Evolutionary conservation across 208 protist species (phyloP).

Genomic region (Endotrypanum monterogeii): DNA sequence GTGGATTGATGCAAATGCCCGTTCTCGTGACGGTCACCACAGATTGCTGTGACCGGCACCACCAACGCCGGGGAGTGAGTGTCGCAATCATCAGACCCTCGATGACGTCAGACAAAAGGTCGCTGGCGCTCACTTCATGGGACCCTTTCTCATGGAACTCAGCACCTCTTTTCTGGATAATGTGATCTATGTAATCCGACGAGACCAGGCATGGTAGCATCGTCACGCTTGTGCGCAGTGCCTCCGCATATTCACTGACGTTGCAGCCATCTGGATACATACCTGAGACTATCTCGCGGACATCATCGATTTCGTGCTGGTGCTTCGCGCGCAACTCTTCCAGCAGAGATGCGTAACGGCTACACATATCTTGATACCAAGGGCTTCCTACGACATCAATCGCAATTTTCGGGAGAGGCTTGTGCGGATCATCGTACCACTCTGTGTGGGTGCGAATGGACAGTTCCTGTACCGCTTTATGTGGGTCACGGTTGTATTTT

Average conservation of each 20-base stretch:
- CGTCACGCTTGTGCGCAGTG: slow-evolving; percentile 66
- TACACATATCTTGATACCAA: slow-evolving; percentile 62
- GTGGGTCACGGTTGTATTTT: slow-evolving; percentile 24
- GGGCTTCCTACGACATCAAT: slow-evolving; percentile 25
- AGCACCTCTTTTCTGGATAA: slow-evolving; percentile 37
- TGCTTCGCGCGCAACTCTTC: slow-evolving; percentile 25
- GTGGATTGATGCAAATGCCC: slow-evolving; percentile 41
- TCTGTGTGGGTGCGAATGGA: slow-evolving; percentile 43
- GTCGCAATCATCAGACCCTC: slow-evolving; percentile 49
- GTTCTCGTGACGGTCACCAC: slow-evolving; percentile 29
- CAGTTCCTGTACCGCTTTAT: slow-evolving; percentile 50
- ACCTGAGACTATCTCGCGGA: slow-evolving; percentile 44
- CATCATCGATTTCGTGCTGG: slow-evolving; percentile 40
- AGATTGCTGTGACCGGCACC: slow-evolving; percentile 15
- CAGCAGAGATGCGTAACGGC: slow-evolving; percentile 40
- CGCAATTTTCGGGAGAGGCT: slow-evolving; percentile 3
- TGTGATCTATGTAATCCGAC: slow-evolving; percentile 25
- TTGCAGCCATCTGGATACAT: slow-evolving; percentile 75
- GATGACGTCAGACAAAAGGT: slow-evolving; percentile 46
- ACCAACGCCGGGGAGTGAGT: slow-evolving; percentile 68
- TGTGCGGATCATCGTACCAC: slow-evolving; percentile 3
- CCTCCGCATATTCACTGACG: slow-evolving; percentile 66
- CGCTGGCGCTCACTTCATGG: slow-evolving; percentile 41
- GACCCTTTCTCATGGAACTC: slow-evolving; percentile 20
- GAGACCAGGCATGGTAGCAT: slow-evolving; percentile 67